Evolutionary conservation across 2,329 filamentous ascomycete genomes (phyloP).

Genomic region (Fusarium verticillioides): DNA sequence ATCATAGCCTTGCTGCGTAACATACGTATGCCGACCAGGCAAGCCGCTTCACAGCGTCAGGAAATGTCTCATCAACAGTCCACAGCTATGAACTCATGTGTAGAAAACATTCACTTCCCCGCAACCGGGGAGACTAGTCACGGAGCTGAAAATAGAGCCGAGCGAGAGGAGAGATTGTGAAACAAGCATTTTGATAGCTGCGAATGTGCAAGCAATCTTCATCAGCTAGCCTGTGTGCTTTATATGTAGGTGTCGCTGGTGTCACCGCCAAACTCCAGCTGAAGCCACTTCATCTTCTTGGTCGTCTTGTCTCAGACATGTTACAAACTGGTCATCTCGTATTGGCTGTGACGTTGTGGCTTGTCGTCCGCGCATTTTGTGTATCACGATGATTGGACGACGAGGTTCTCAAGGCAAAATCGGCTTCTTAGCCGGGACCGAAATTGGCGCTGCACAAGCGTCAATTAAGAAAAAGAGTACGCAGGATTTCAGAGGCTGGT

Average conservation of each 20-base stretch:
- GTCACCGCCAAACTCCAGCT: too few species aligned
- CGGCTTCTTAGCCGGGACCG: not conserved
- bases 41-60: not conserved
- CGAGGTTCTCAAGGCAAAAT: not conserved
- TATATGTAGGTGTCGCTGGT: too few species aligned
- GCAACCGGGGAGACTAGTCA: not conserved
- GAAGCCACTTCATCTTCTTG: not conserved
- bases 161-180: not conserved
- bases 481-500: too few species aligned
- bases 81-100: not conserved
- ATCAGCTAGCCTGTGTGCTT: too few species aligned
- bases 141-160: not conserved
- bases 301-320: not conserved
- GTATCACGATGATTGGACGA: not conserved
- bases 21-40: slow-evolving; percentile 6
- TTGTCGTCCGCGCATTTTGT: not conserved
- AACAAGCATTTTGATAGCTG: not conserved
- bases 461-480: too few species aligned
- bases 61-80: rapidly evolving
- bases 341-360: not conserved
- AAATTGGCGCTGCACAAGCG: not conserved
- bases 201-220: rapidly evolving
- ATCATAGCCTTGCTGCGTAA: slow-evolving; percentile 7
- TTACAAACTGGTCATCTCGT: not conserved
- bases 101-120: slow-evolving; percentile 15